Conservation (phyloP, 148 eudicot species). For the Bassia scoparia region DNA sequence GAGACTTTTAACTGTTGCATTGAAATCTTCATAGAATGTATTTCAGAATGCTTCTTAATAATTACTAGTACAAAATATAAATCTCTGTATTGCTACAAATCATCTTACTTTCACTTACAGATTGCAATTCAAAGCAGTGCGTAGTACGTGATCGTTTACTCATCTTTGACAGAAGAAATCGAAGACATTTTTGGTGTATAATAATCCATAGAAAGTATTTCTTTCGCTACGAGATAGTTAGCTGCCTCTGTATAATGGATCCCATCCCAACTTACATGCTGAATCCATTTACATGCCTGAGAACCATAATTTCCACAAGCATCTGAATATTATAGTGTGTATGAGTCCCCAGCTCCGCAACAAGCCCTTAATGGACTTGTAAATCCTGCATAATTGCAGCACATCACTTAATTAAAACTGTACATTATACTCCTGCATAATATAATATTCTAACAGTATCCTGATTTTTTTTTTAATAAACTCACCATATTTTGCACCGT, state of each 20-base stretch:
- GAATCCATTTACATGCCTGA: slow-evolving; percentile 53
- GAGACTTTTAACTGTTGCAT: neutral
- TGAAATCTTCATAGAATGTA: neutral
- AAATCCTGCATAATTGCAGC: slow-evolving; percentile 48
- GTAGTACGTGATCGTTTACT: neutral
- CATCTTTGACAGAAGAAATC: slow-evolving; percentile 64
- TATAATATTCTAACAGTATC: neutral
- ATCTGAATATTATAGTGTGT: slow-evolving; percentile 61
- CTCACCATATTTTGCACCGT: slow-evolving; percentile 66
- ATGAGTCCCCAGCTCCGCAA: slow-evolving; percentile 89
- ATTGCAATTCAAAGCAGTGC: neutral
- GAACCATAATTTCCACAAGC: slow-evolving; percentile 64
- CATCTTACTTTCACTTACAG: neutral
- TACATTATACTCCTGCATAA: neutral
- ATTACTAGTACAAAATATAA: too few relatives aligned
- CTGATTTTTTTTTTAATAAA: neutral
- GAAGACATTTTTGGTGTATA: slow-evolving; percentile 55
- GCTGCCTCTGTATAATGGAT: slow-evolving; percentile 88
- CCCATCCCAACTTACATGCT: slow-evolving; percentile 79
- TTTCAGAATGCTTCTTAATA: neutral
- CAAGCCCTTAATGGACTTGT: slow-evolving; percentile 74
- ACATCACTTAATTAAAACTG: neutral
- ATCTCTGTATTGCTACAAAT: neutral
- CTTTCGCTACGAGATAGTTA: slow-evolving; percentile 57
- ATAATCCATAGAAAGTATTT: slow-evolving; percentile 59